Conservation (phyloP, 228 moss, liverwort and hornwort genomes). For the Sphagnum magellanicum region DNA sequence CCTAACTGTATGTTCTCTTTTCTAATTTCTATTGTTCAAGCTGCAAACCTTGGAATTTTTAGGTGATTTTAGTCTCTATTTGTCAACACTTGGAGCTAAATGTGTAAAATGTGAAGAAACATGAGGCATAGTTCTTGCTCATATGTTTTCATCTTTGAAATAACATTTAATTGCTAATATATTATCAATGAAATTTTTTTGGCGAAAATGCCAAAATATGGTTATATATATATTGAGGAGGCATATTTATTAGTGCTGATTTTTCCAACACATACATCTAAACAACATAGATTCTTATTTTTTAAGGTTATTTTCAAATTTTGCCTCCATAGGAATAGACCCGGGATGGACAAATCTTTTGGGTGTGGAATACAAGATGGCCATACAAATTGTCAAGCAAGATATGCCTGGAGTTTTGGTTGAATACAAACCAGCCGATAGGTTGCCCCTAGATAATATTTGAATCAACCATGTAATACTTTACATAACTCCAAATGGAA, state of each 20-base stretch:
- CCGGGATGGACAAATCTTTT: slow-evolving; percentile 50
- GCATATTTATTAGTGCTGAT: not conserved
- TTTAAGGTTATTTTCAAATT: not conserved
- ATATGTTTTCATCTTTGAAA: not conserved
- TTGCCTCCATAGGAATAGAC: slow-evolving; percentile 20
- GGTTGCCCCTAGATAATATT: slow-evolving; percentile 13
- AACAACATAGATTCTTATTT: not conserved
- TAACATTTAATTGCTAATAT: not conserved
- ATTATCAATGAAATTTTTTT: too few species aligned
- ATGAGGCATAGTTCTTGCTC: not conserved
- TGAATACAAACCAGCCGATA: slow-evolving; percentile 20
- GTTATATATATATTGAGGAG: too few species aligned
- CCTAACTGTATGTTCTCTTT: slow-evolving; percentile 33
- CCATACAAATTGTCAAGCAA: slow-evolving; percentile 20
- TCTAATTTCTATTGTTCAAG: too few species aligned
- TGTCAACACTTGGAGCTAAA: too few species aligned
- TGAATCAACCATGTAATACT: slow-evolving; percentile 34
- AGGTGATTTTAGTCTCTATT: too few species aligned
- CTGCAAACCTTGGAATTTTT: too few species aligned
- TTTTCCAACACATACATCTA: too few species aligned
- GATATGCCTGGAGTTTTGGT: slow-evolving; percentile 48
- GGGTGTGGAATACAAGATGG: slow-evolving; percentile 32
- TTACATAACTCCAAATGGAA: slow-evolving; percentile 27
- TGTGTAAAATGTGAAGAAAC: not conserved
- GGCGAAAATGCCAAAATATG: too few species aligned